Evolutionary conservation across 495 filamentous ascomycete genomes (phyloP).

Genomic region (Penicillium malachiteum): DNA sequence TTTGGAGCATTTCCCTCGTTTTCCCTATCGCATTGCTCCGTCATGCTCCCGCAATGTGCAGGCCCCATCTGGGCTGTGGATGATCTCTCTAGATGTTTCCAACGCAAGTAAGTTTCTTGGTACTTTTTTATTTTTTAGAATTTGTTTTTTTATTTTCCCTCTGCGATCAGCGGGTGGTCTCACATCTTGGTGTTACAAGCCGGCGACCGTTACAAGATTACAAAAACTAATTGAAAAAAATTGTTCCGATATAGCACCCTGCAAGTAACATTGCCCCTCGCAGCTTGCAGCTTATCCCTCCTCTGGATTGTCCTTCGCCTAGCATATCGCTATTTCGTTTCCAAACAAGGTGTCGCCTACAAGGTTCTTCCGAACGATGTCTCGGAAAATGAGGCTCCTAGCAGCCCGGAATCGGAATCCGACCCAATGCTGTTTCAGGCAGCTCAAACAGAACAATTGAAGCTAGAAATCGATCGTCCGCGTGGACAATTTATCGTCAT

Average conservation of each 20-base stretch:
- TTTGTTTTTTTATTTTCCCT: too few species aligned
- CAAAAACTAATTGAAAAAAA: conserved; percentile 14
- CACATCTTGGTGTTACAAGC: not conserved
- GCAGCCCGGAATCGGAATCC: conserved; percentile 38
- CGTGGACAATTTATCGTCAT: conserved; percentile 68
- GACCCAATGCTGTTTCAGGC: conserved; percentile 63
- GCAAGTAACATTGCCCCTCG: conserved; percentile 76
- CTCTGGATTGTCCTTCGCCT: conserved; percentile 57
- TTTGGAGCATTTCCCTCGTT: conserved; percentile 6
- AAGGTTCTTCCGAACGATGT: conserved; percentile 38
- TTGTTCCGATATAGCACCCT: conserved; percentile 62
- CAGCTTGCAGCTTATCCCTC: conserved; percentile 67
- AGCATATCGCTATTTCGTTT: conserved; percentile 51
- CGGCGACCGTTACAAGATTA: conserved; percentile 2
- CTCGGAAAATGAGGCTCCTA: conserved; percentile 46
- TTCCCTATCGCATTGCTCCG: conserved; percentile 7
- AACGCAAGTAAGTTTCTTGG: conserved; percentile 63
- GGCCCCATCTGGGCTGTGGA: conserved; percentile 82
- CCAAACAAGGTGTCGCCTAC: conserved; percentile 36
- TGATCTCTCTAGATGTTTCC: conserved; percentile 87
- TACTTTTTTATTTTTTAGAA: too few species aligned
- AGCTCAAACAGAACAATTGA: conserved; percentile 62
- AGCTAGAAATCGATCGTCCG: conserved; percentile 75
- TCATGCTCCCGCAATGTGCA: conserved; percentile 73
- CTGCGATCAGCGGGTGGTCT: not conserved